These are phyloP conservation scores for Sechiopsis laciniata DNA, from an alignment of 306 rosid species.

Conservation along the genomic window DNA sequence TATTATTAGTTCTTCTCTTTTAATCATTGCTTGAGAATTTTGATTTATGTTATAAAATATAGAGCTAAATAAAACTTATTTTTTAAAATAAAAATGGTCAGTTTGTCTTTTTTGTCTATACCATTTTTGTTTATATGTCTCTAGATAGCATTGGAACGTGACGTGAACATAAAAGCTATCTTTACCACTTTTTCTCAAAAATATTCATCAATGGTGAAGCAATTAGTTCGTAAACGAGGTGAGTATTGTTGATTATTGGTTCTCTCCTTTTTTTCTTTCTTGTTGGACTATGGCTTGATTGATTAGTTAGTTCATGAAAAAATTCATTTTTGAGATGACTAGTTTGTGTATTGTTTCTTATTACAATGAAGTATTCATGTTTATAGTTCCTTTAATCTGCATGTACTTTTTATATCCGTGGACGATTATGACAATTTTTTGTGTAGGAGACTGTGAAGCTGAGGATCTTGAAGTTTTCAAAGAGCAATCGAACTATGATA, in stretches of 20 bases:
- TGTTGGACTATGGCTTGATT: not conserved
- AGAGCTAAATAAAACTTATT: not conserved
- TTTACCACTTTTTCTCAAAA: not conserved
- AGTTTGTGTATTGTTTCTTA: not conserved
- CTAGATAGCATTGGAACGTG: not conserved
- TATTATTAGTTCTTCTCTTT: not conserved
- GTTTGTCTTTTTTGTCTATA: not conserved
- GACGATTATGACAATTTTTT: not conserved
- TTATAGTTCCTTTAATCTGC: not conserved
- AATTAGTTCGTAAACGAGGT: slow-evolving; percentile 16
- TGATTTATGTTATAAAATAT: not conserved
- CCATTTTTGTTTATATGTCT: not conserved
- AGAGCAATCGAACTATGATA: slow-evolving; percentile 36
- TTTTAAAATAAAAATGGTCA: not conserved
- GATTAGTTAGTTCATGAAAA: slow-evolving; percentile 5
- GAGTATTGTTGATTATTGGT: not conserved
- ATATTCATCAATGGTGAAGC: slow-evolving; percentile 12
- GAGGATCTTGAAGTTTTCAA: slow-evolving; percentile 26
- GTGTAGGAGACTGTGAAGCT: slow-evolving; percentile 22
- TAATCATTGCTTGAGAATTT: not conserved
- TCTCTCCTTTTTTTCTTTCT: not conserved
- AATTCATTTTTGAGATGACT: not conserved
- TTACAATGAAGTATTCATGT: not conserved
- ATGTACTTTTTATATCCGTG: not conserved
- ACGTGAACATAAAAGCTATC: not conserved